These are phyloP conservation scores for Trichoderma sp. DNA, from an alignment of 2,329 filamentous ascomycete species.

Conservation along the genomic window DNA sequence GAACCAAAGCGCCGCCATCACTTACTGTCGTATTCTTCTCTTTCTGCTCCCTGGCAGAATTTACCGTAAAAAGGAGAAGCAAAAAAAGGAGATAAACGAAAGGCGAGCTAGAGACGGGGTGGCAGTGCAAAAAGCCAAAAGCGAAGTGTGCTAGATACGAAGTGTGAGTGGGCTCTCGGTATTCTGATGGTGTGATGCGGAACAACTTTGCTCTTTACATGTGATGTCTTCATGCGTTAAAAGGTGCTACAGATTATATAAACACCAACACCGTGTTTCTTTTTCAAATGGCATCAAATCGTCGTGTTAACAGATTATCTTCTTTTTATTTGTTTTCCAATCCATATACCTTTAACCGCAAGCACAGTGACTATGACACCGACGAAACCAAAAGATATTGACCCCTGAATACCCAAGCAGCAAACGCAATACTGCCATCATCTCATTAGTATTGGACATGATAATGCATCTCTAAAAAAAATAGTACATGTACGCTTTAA, in stretches of 20 bases:
- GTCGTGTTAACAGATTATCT: neutral
- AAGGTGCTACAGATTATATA: neutral
- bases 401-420: neutral
- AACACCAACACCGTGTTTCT: neutral
- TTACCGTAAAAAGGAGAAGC: neutral
- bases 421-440: neutral
- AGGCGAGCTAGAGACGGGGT: neutral
- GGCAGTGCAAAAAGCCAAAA: neutral
- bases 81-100: neutral
- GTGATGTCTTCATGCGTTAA: neutral
- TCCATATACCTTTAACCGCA: neutral
- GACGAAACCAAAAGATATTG: neutral
- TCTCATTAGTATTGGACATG: conserved; percentile 13
- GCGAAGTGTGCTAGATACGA: neutral
- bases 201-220: neutral
- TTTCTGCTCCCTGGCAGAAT: neutral
- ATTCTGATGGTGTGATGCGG: neutral
- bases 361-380: neutral
- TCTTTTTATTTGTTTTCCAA: neutral
- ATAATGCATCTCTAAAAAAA: conserved; percentile 17
- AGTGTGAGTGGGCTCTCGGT: conserved; percentile 13
- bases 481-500: conserved; percentile 8
- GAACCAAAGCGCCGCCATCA: neutral
- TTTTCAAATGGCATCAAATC: neutral
- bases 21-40: neutral